These are phyloP conservation scores for Kazachstania psychrophila DNA, from an alignment of 805 yeast species.

Conservation along the genomic window DNA sequence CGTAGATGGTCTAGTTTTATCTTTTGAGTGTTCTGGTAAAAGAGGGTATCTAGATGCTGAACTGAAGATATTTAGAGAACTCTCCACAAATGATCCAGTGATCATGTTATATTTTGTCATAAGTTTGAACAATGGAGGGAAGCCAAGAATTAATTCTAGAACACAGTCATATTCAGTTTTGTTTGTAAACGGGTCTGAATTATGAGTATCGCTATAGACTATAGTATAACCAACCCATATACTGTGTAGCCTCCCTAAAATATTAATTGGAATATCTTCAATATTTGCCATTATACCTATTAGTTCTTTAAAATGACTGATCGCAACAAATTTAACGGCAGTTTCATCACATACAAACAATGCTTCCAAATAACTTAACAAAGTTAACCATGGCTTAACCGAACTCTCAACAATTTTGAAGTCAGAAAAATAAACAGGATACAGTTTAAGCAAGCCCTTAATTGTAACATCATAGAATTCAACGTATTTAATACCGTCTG, in stretches of 20 bases:
- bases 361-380: conserved; percentile 41
- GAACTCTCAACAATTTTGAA: conserved; percentile 15
- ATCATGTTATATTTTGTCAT: conserved; percentile 27
- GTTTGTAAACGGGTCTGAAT: conserved; percentile 15
- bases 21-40: conserved; percentile 48
- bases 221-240: conserved; percentile 44
- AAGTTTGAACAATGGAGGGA: conserved; percentile 39
- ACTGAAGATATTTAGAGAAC: conserved; percentile 49
- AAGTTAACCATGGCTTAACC: conserved; percentile 43
- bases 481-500: conserved; percentile 37
- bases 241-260: conserved; percentile 34
- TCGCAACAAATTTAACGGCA: conserved; percentile 37
- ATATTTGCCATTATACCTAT: conserved; percentile 38
- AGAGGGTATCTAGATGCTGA: conserved; percentile 66
- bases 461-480: conserved; percentile 56
- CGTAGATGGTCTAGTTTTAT: conserved; percentile 47
- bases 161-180: conserved; percentile 51
- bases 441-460: conserved; percentile 58
- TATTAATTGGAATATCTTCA: conserved; percentile 19
- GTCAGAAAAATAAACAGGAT: conserved; percentile 40
- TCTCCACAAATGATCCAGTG: conserved; percentile 34
- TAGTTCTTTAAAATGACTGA: conserved; percentile 47
- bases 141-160: conserved; percentile 44
- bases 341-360: conserved; percentile 37
- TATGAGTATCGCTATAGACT: conserved; percentile 35